Conservation (phyloP, 768 basidiomycete species). For the Lentinus brumalis region DNA sequence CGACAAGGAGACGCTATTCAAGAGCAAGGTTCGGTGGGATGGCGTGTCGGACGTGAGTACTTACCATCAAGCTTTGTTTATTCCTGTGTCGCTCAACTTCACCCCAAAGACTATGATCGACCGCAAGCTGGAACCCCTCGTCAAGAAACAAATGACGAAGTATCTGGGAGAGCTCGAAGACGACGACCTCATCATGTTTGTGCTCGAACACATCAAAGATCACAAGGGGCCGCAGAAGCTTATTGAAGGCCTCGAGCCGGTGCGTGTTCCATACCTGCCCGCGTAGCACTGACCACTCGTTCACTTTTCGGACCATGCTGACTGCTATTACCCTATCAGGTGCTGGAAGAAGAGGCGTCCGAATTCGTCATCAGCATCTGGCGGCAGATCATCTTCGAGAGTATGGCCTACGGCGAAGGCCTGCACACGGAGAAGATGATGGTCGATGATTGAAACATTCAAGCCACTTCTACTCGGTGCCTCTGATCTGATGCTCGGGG, state of each 20-base stretch:
- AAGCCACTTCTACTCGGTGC: neutral
- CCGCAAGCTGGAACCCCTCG: conserved; percentile 82
- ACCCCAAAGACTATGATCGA: conserved; percentile 68
- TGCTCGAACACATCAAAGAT: conserved; percentile 89
- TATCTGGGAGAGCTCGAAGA: conserved; percentile 93
- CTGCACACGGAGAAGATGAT: conserved; percentile 84
- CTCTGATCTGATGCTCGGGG: conserved; percentile 21
- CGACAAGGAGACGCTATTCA: conserved; percentile 79
- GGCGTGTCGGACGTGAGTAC: conserved; percentile 79
- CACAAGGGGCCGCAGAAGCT: conserved; percentile 84
- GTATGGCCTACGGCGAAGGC: conserved; percentile 89
- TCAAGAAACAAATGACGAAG: conserved; percentile 80
- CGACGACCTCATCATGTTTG: conserved; percentile 93
- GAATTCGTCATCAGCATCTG: conserved; percentile 80
- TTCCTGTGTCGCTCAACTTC: conserved; percentile 19
- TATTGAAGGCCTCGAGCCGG: conserved; percentile 88
- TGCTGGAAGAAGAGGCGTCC: conserved; percentile 88
- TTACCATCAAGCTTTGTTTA: neutral
- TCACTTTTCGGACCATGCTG: neutral
- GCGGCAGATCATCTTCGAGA: conserved; percentile 94
- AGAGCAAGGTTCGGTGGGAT: conserved; percentile 89
- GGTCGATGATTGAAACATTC: conserved; percentile 55
- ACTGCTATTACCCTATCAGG: conserved; percentile 45
- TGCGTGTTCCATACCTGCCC: conserved; percentile 43
- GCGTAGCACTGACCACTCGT: neutral